phyloP scores from a whole-genome alignment of 2,329 filamentous ascomycete species.

The Pseudocercospora musae region DNA sequence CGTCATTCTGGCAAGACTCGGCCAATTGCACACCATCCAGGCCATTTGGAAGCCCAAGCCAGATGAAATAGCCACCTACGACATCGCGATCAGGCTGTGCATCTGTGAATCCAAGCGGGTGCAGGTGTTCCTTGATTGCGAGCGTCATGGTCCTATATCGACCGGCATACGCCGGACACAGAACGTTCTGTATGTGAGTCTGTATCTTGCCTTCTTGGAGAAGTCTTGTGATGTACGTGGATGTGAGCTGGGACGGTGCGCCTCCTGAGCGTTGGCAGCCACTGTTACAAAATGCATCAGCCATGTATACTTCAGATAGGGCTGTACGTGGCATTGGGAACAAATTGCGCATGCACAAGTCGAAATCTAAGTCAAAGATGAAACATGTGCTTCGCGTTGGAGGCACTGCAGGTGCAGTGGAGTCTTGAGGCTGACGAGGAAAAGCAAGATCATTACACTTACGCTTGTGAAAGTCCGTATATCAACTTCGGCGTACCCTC shows the following conservation, averaged over 20 bases:
- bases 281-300: slow-evolving; percentile 16
- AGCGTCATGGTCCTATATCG: slow-evolving; percentile 56
- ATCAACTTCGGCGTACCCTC: slow-evolving; percentile 65
- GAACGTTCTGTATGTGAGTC: slow-evolving; percentile 49
- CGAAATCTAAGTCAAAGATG: neutral
- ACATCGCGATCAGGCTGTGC: slow-evolving; percentile 46
- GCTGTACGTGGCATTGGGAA: neutral
- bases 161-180: slow-evolving; percentile 56
- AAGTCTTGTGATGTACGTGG: slow-evolving; percentile 56
- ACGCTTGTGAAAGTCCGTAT: slow-evolving; percentile 59
- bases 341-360: neutral
- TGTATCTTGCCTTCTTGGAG: slow-evolving; percentile 52
- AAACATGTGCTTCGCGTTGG: neutral
- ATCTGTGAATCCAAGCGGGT: slow-evolving; percentile 59
- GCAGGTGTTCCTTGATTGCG: slow-evolving; percentile 58
- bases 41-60: slow-evolving; percentile 61
- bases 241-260: slow-evolving; percentile 57
- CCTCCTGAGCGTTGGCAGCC: slow-evolving; percentile 59
- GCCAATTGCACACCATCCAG: slow-evolving; percentile 57
- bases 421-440: neutral
- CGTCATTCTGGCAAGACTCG: slow-evolving; percentile 56
- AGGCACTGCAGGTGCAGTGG: neutral
- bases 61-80: slow-evolving; percentile 83
- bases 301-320: neutral
- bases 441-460: slow-evolving; percentile 31